Evolutionary conservation across 2,329 filamentous ascomycete species (phyloP), one percentile per base, ranked within the genome.

Genomic region (Sarocladiaceae sp.): DNA sequence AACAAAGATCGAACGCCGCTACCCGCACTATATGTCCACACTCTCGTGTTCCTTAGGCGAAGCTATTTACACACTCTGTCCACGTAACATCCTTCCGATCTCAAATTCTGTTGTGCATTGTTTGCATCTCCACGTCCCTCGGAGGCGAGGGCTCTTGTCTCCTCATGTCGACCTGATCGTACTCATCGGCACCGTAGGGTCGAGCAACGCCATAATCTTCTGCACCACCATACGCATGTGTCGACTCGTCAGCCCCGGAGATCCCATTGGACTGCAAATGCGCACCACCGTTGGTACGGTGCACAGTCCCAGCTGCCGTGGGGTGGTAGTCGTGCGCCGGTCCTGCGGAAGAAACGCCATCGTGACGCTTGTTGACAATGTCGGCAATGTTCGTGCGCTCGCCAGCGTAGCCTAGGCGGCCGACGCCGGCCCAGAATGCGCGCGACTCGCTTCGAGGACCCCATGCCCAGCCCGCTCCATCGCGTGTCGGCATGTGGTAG

Each of bases 381-480:
- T 51, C 50, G 5, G 47, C 51, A 27, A 53, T 47, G 39, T 58
- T 53, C 23, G 55, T 55, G 7, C 62, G 48, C 50, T 72, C 64
- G 11, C 68, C 33, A 10, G 73, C 73, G 52, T 76, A 80, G 48
- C 74, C 77, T 50, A 72, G 67, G 33, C 73, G 74, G 1, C 79
- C 85, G 1, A 88, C 74, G 11, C 85, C 85, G 15, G 86, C 81
- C 70, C 84, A 88, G 61, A 90, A 95, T 0, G 88, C 86, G 49
- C 87, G 74, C 44, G 82, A 74, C 33, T 72, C 69, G 55, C 78
- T 85, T 42, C 90, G 74, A 0, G 88, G 82, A 3, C 85, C 88
- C 90, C 89, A 95, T 0, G 87, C 81, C 88, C 89, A 95, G 12
- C 90, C 90, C 2, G 83, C 85, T 6, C 88, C 88, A n/a, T 58